Conservation (phyloP, 768 basidiomycete genomes). For the Suillus luteus region DNA sequence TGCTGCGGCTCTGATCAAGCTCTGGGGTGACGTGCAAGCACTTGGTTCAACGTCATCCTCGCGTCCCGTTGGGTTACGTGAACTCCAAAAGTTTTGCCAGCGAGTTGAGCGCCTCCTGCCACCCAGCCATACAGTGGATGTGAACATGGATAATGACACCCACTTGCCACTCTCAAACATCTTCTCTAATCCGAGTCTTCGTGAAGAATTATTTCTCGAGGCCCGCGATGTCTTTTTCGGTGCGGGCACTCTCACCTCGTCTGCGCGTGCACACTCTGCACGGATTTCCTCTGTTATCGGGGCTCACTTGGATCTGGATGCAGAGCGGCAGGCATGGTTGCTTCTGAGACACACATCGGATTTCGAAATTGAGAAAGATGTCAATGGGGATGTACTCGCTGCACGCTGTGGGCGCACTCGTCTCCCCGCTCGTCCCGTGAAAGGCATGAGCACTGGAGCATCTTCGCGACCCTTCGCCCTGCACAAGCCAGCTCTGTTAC, state of each 20-base stretch:
- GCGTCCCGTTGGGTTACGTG: conserved; percentile 70
- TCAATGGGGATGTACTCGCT: conserved; percentile 57
- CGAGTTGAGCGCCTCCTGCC: conserved; percentile 69
- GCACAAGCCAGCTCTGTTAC: conserved; percentile 78
- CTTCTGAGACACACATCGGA: conserved; percentile 66
- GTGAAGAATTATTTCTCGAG: conserved; percentile 89
- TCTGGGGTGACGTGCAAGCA: conserved; percentile 67
- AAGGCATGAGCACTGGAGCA: conserved; percentile 36
- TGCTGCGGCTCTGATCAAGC: conserved; percentile 55
- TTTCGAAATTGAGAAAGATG: conserved; percentile 67
- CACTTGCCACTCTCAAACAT: conserved; percentile 39
- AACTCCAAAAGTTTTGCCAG: conserved; percentile 81
- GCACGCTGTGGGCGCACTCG: conserved; percentile 66
- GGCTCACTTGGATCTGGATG: conserved; percentile 62
- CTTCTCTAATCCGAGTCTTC: conserved; percentile 70
- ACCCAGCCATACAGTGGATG: conserved; percentile 45
- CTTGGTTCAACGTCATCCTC: conserved; percentile 54
- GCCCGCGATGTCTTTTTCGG: conserved; percentile 93
- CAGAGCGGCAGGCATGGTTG: conserved; percentile 72
- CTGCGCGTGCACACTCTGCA: conserved; percentile 51
- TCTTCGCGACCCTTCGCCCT: conserved; percentile 74
- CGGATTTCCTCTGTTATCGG: conserved; percentile 57
- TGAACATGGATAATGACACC: conserved; percentile 33
- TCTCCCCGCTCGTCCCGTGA: conserved; percentile 48
- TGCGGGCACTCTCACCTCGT: conserved; percentile 53